Evolutionary conservation across 192 early-diverging fungal species (phyloP).

Genomic region (Entrophospora sp.): DNA sequence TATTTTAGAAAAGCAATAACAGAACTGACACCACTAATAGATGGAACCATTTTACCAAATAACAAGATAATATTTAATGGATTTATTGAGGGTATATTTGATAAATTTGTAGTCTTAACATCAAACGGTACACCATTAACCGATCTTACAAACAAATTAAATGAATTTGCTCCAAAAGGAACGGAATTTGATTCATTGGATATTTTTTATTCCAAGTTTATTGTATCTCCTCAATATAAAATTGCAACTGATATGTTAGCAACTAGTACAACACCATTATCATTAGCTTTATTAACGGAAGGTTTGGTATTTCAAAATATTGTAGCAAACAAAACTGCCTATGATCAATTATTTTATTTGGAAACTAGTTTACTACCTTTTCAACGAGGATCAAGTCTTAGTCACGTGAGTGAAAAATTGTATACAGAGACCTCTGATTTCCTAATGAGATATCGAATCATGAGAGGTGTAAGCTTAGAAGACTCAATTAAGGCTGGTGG

Average conservation of each 20-base stretch:
- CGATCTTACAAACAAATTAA: not conserved
- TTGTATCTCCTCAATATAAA: not conserved
- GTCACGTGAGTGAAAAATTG: constrained; percentile 24
- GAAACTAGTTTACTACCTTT: constrained; percentile 31
- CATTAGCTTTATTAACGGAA: not conserved
- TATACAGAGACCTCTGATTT: constrained; percentile 25
- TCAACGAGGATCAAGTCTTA: constrained; percentile 23
- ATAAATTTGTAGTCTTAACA: constrained; percentile 5
- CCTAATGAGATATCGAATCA: constrained; percentile 25
- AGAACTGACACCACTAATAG: constrained; percentile 21
- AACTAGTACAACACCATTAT: not conserved
- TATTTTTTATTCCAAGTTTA: not conserved
- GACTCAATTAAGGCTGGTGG: not conserved
- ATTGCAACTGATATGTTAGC: not conserved
- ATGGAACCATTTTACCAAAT: not conserved
- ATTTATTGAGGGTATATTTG: constrained; percentile 13
- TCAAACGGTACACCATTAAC: not conserved
- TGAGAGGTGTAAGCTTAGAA: constrained; percentile 22
- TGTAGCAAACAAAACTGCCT: not conserved
- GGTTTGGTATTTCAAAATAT: not conserved
- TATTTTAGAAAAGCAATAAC: not conserved
- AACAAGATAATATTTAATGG: not conserved
- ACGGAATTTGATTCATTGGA: not conserved
- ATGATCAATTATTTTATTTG: not conserved
- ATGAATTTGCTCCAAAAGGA: not conserved